These are phyloP conservation scores for Chloranthus sessilifolius DNA, from an alignment of 164 flowering plant species.

Conservation along the genomic window DNA sequence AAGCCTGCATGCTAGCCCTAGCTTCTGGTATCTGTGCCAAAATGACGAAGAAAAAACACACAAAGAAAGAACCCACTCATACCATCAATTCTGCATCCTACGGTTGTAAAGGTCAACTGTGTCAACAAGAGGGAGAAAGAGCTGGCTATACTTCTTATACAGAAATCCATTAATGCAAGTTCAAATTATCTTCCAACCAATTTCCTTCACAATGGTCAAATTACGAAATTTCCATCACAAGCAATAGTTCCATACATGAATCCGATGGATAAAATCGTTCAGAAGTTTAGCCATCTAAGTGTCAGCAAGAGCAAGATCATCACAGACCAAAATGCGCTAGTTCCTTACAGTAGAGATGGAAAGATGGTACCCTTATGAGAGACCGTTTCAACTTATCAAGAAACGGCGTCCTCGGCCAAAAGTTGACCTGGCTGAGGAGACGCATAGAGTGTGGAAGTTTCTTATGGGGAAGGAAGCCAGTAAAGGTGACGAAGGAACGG, in stretches of 20 bases:
- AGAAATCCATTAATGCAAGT: too few relatives aligned
- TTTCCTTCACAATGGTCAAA: background rate
- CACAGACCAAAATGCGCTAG: constrained; percentile 40
- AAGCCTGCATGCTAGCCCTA: constrained; percentile 28
- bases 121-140: constrained; percentile 7
- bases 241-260: constrained; percentile 10
- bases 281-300: constrained; percentile 29
- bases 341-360: constrained; percentile 49
- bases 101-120: constrained; percentile 8
- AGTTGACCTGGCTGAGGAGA: constrained; percentile 89
- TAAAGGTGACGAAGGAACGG: constrained; percentile 64
- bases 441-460: constrained; percentile 80
- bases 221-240: constrained; percentile 34
- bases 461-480: constrained; percentile 56
- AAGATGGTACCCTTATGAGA: constrained; percentile 58
- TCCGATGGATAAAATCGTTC: constrained; percentile 36
- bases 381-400: constrained; percentile 29
- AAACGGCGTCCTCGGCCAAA: constrained; percentile 60
- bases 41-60: constrained; percentile 34
- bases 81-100: constrained; percentile 8
- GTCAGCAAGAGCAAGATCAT: constrained; percentile 26
- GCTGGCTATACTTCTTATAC: background rate
- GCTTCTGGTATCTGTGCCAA: constrained; percentile 22
- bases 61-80: constrained; percentile 16
- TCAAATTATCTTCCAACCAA: constrained; percentile 1